Base-by-base conservation (phyloP, 2,329 filamentous ascomycete genomes). In the Claviceps cyperi region DNA sequence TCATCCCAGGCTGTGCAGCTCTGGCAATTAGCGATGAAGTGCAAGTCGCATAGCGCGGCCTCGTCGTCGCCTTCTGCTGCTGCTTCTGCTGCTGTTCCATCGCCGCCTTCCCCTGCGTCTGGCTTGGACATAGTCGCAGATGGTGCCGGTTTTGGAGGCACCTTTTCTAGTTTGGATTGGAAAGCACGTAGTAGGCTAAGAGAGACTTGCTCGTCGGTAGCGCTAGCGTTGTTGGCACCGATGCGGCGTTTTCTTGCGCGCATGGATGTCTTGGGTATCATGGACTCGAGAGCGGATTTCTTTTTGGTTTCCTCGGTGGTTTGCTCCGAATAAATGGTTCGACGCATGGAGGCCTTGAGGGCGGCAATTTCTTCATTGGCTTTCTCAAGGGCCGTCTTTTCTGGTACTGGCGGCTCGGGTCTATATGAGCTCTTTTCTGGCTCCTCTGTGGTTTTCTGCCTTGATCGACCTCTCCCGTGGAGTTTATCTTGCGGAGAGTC, bases 11-110 rank as follows among this genome's bases (percentile, higher is more conserved):
- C 78, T 52, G 79, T 81, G 65, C 92, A 97, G 43, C 88, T 95
- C 62, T 95, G 88, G 65, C 92, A 98, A 59, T 94, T 86, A 46
- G 85, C 86, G 55, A 98, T 94, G 65, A 97, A 98, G 64, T 98
- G 92, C 37, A 98, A 69, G 64, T 97, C 92, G 62, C 92, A 98
- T 4, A 94, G 73, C 47, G 76, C 76, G 2, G 80, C 82, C 62
- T 94, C 87, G 39, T 84, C 80, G 2, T 83, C 82, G 4, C 5
- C 43, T 5, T 8, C 52, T 55, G 17, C 53, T 9, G 24, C 9
- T 39, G n/a, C 7, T 9, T 8, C 41, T 4, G 8, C 52, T 54
- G 17, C 28, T 11, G 15, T 19, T n/a, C n/a, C 44, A 15, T 14
- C 15, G 9, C 15, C 28, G 15, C 40, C 54, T 38, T 58, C 58